phyloP scores from a whole-genome alignment of 345 rosid species.

The Luvunga scandens region DNA sequence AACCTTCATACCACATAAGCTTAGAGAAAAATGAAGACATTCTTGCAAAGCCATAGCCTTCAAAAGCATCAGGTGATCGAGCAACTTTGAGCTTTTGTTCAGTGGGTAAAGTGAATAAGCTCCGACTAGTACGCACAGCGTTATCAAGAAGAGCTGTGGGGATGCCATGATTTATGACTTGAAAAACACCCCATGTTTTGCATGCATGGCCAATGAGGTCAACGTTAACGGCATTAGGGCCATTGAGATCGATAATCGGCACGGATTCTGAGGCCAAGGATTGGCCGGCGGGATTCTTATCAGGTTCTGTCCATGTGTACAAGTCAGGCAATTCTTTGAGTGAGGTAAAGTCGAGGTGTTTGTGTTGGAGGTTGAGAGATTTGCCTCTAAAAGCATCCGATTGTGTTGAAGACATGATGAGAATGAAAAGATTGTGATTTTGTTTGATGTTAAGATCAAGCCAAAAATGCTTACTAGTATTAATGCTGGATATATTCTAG shows the following conservation, averaged over 20 bases:
- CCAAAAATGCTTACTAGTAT: no score
- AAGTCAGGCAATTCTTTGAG: constrained; percentile 72
- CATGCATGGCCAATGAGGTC: constrained; percentile 66
- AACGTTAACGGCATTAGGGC: constrained; percentile 36
- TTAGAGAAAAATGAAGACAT: constrained; percentile 80
- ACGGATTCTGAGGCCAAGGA: constrained; percentile 28
- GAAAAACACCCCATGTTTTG: constrained; percentile 78
- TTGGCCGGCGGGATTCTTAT: constrained; percentile 26
- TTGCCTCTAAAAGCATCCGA: constrained; percentile 48
- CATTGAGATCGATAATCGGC: constrained; percentile 66
- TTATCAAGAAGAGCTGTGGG: constrained; percentile 44
- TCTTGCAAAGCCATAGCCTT: constrained; percentile 80
- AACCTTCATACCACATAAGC: constrained; percentile 97
- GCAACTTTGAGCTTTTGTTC: constrained; percentile 69
- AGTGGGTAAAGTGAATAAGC: constrained; percentile 57
- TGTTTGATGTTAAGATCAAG: no score
- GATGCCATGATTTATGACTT: constrained; percentile 70
- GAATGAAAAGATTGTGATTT: not conserved
- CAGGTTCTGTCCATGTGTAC: constrained; percentile 58
- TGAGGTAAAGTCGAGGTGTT: constrained; percentile 53
- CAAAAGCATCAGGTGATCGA: constrained; percentile 58
- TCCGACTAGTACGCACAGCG: constrained; percentile 37
- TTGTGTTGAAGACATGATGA: constrained; percentile 55
- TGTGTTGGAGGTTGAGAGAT: constrained; percentile 49
- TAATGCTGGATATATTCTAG: no score